phyloP scores from a whole-genome alignment of 257 asterid genomes.

The Rubia yunnanensis region DNA sequence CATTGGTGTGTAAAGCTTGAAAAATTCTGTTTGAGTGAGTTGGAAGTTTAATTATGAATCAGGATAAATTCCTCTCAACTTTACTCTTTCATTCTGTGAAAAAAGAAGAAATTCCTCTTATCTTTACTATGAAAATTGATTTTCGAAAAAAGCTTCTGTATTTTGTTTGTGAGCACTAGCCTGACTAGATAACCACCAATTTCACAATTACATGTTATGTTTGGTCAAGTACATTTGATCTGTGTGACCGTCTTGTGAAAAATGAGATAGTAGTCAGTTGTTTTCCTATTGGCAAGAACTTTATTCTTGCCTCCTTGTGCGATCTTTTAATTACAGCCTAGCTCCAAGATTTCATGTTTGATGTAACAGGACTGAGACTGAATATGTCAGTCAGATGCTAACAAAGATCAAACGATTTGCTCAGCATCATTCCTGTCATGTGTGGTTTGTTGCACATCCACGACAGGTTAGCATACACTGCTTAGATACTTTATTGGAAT shows the following conservation, averaged over 20 bases:
- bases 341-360: neutral
- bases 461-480: conserved; percentile 54
- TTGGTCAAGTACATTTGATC: neutral
- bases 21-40: neutral
- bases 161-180: neutral
- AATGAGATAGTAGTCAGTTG: neutral
- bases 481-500: neutral
- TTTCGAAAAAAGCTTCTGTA: neutral
- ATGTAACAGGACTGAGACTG: conserved; percentile 86
- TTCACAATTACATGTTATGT: neutral
- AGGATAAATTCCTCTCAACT: too few species aligned
- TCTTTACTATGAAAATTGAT: neutral
- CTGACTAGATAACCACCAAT: neutral
- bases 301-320: neutral
- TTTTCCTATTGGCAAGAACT: neutral
- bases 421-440: conserved; percentile 93
- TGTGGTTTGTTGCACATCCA: conserved; percentile 99
- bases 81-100: too few species aligned
- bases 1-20: neutral
- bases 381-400: conserved; percentile 95
- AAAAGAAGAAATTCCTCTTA: neutral
- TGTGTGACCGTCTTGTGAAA: neutral
- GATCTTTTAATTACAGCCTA: neutral
- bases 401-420: conserved; percentile 90
- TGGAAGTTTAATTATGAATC: neutral